phyloP scores from a whole-genome alignment of 2,329 filamentous ascomycete species.

The Microcyclospora pomicola region DNA sequence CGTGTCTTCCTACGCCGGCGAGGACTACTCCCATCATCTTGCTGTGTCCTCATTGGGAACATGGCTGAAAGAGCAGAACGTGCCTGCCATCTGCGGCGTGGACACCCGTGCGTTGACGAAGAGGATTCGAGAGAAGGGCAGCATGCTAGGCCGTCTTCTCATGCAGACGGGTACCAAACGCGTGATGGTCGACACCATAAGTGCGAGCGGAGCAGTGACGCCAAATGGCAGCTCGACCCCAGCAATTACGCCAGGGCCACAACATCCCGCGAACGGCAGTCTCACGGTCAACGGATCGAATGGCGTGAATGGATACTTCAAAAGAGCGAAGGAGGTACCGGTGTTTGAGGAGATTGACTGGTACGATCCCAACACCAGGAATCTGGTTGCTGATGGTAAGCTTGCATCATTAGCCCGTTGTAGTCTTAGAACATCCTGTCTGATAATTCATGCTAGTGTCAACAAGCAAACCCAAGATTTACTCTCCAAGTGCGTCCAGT shows the following conservation, averaged over 20 bases:
- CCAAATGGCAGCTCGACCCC: constrained; percentile 18
- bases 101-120: constrained; percentile 91
- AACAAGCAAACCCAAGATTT: constrained; percentile 72
- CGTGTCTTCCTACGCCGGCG: constrained; percentile 79
- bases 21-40: constrained; percentile 90
- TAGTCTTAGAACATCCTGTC: constrained; percentile 15
- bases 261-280: constrained; percentile 18
- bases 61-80: constrained; percentile 91
- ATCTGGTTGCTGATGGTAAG: constrained; percentile 89
- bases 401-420: constrained; percentile 8
- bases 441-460: constrained; percentile 52
- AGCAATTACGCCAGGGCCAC: constrained; percentile 25
- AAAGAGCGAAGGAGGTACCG: constrained; percentile 20
- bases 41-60: constrained; percentile 78
- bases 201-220: constrained; percentile 13
- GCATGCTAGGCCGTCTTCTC: constrained; percentile 86
- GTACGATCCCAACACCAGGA: constrained; percentile 83
- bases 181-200: constrained; percentile 19
- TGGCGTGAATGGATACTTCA: constrained; percentile 21
- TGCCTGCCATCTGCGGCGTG: constrained; percentile 88
- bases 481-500: constrained; percentile 56
- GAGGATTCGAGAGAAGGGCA: constrained; percentile 82
- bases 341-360: constrained; percentile 70
- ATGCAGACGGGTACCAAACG: constrained; percentile 45
- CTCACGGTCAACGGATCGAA: constrained; percentile 17